These are phyloP conservation scores for Aschersonia sp. DNA, from an alignment of 2,329 filamentous ascomycete genomes.

Conservation along the genomic window DNA sequence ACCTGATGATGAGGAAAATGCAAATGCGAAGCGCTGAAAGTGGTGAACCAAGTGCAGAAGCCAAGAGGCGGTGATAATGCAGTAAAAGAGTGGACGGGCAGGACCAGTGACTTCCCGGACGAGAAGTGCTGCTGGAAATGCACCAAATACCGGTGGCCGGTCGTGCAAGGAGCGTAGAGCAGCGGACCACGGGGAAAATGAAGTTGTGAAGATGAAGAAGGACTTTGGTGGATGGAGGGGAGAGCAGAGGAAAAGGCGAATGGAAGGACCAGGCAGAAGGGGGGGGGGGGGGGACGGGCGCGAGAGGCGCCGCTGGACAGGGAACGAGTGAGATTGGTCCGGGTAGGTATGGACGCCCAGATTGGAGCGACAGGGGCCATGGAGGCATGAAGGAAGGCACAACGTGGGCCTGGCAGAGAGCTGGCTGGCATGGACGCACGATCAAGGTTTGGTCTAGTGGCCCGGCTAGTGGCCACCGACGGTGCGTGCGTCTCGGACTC, in stretches of 20 bases:
- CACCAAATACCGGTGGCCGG: slow-evolving; percentile 21
- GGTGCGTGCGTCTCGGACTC: not conserved
- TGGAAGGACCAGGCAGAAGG: slow-evolving; percentile 3
- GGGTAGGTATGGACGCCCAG: too few relatives aligned
- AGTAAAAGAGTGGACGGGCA: slow-evolving; percentile 43
- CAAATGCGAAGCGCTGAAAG: slow-evolving; percentile 6
- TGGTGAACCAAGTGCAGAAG: slow-evolving; percentile 1
- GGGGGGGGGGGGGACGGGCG: not conserved
- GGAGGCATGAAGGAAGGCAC: not conserved
- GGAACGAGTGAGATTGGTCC: slow-evolving; percentile 4
- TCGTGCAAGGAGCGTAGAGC: slow-evolving; percentile 4
- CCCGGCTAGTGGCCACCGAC: not conserved
- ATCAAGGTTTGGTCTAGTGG: not conserved
- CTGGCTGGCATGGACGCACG: not conserved
- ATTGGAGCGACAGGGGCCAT: not conserved
- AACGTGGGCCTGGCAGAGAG: not conserved
- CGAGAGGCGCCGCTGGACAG: slow-evolving; percentile 2
- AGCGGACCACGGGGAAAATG: slow-evolving; percentile 2
- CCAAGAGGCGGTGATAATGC: slow-evolving; percentile 11
- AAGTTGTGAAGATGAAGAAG: slow-evolving; percentile 3
- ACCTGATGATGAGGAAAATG: slow-evolving; percentile 3
- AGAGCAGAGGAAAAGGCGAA: slow-evolving; percentile 5
- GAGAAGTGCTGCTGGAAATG: slow-evolving; percentile 41
- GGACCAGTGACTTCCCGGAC: slow-evolving; percentile 39
- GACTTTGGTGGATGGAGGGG: slow-evolving; percentile 1